phyloP scores from a whole-genome alignment of 2,329 filamentous ascomycete genomes.

The Colletotrichum truncatum region DNA sequence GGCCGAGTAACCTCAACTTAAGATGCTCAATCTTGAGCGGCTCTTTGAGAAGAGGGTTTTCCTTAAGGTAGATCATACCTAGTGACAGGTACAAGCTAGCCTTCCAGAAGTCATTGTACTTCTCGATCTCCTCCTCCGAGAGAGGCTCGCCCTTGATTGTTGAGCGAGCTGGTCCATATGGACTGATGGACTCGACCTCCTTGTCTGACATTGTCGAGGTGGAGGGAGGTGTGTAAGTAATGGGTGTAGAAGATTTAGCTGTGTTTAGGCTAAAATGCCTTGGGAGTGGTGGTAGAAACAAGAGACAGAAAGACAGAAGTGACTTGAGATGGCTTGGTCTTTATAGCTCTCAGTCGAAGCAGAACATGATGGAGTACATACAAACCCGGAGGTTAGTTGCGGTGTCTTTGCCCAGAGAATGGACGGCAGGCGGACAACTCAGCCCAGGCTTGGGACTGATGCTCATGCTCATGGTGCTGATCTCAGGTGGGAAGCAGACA shows the following conservation, averaged over 20 bases:
- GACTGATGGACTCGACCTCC: slow-evolving; percentile 65
- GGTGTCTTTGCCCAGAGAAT: background rate
- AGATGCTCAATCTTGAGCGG: slow-evolving; percentile 75
- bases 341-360: slow-evolving; percentile 15
- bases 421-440: background rate
- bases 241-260: background rate
- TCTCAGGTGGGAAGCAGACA: background rate
- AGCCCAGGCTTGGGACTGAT: background rate
- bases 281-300: slow-evolving; percentile 5
- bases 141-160: slow-evolving; percentile 71
- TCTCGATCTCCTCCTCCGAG: slow-evolving; percentile 70
- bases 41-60: slow-evolving; percentile 77
- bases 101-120: slow-evolving; percentile 78
- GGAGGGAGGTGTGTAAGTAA: background rate
- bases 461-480: slow-evolving; percentile 13
- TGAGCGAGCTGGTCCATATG: slow-evolving; percentile 72
- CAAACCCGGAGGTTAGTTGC: background rate
- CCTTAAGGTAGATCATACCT: slow-evolving; percentile 82
- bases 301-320: background rate
- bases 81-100: slow-evolving; percentile 79
- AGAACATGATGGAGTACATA: background rate
- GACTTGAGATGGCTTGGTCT: background rate
- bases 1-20: slow-evolving; percentile 78
- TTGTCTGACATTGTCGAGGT: slow-evolving; percentile 34
- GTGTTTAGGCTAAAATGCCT: slow-evolving; percentile 38